A percentile compares a stretch with the other conserved stretches of the same genome.
Evolutionary conservation across 177 flowering plant species (phyloP).

Genomic region (Telopea speciosissima): DNA sequence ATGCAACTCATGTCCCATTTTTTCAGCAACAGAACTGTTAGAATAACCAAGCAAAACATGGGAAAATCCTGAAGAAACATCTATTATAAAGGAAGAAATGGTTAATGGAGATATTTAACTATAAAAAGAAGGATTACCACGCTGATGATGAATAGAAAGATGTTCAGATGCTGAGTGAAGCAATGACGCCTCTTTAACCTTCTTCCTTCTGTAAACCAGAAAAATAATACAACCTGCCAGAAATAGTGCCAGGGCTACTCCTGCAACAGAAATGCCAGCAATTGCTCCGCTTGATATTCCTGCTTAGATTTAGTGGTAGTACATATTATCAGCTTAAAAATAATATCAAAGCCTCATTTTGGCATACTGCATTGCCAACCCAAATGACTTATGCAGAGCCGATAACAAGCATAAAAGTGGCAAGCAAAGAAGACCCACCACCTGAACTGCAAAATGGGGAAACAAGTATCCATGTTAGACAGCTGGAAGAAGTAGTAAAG

Average conservation of each 20-base stretch:
- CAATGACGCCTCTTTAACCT: slow-evolving; percentile 19
- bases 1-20: background rate
- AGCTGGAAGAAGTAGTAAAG: background rate
- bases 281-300: slow-evolving; percentile 35
- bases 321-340: slow-evolving; percentile 1
- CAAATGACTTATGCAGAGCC: background rate
- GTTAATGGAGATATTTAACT: background rate
- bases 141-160: background rate
- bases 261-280: slow-evolving; percentile 35
- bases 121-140: slow-evolving; percentile 19
- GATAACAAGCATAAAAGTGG: slow-evolving; percentile 1
- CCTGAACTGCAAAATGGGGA: slow-evolving; percentile 30
- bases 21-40: background rate
- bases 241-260: slow-evolving; percentile 16
- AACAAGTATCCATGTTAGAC: slow-evolving; percentile 3
- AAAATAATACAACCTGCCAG: slow-evolving; percentile 19
- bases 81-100: background rate
- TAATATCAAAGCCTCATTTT: background rate
- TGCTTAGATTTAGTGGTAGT: slow-evolving; percentile 18
- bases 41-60: background rate
- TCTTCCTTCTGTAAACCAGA: slow-evolving; percentile 21
- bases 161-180: slow-evolving; percentile 13
- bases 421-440: slow-evolving; percentile 8
- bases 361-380: slow-evolving; percentile 1
- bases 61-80: slow-evolving; percentile 1